Evolutionary conservation across 2,329 filamentous ascomycete genomes (phyloP), one percentile per base, ranked within the genome.

Genomic region (Helotiales sp.): DNA sequence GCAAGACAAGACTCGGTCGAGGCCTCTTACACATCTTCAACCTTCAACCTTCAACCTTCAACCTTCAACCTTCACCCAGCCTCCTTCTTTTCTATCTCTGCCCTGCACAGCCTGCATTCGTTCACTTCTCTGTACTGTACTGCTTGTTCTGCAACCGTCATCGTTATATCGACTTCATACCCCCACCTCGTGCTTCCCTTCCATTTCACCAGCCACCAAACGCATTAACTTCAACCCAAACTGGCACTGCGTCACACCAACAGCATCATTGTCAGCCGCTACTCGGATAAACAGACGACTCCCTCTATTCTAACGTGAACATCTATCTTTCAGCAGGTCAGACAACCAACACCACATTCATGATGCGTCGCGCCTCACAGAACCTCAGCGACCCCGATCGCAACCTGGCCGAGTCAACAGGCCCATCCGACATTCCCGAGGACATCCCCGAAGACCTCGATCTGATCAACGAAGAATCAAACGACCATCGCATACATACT

Each of bases 401-500:
- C 69, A 77, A 76, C 69, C 69, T 77, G 47, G 72, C 71, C 30
- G 75, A 77, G 63, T 76, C 75, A 24, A 72, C 68, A 50, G 72
- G 72, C 11, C 62, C 66, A 37, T 54, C 64, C 54, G 69, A 70
- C 11, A 68, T 72, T 2, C 67, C 71, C 20, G 70, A 70, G 66
- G 69, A 73, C 43, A 61, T 67, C 28, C 70, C 74, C 64, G 60
- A 74, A 22, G 75, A 76, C 50, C 64, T 77, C 22, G 75, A 76
- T 43, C 63, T 76, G 24, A 76, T 76, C 64, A 73, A 69, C 58
- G 75, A 77, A 71, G 76, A 77, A 22, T 68, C 67, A 4, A 70
- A 70, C 58, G 75, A 75, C 3, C 69, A 59, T 34, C 69, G 75
- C 45, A 76, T 77, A 69, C 85, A 87, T 75, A 87, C 88, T 61